Evolutionary conservation across 768 basidiomycete genomes (phyloP), one percentile per base, ranked within the genome.

Genomic region (Leccinum fibrillosum): DNA sequence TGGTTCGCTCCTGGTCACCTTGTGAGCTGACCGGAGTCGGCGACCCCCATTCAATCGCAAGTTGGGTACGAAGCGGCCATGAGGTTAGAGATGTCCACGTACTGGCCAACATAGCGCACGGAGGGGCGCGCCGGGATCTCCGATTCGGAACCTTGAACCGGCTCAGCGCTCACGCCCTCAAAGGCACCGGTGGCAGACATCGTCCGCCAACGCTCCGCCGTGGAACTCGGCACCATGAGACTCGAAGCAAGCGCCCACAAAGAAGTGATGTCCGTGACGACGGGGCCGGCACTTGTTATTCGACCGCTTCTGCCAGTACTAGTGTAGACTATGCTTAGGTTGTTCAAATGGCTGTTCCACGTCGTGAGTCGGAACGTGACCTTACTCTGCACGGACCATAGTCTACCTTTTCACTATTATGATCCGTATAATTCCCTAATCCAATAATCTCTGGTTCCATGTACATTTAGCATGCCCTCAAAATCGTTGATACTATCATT

Each of bases 41-140:
- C 30, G 30, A 30, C 30, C 30, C 30, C 30, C 73, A 19, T 72
- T 64, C 1, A 66, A 67, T 21, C 62, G 64, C 56, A 75, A 71
- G 11, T 58, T 61, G 37, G 47, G 56, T 13, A 72, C 60, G 23
- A 62, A 59, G 35, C 57, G 67, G 17, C 76, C 74, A 19, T 62
- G 67, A 1, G 77, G 79, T 25, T 64, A 73, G 13, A 68, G 3
- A 55, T 26, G 23, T 70, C 68, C 4, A 51, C 5, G 60, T 80
- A 87, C 3, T 72, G 75, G 1, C 74, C 83, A 15, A 81, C 60
- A 58, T 80, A 77, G 2, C 76, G 68, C 5, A 65, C 64, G 15
- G 78, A 80, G 84, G 84, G 1, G 72, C 69, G 7, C 69, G 74
- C 82, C 85, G 86, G 64, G 39, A 75, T 72, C 13, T 82, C 73